Evolutionary conservation across 2,329 filamentous ascomycete genomes (phyloP).

Genomic region (Claviceps fusiformis): DNA sequence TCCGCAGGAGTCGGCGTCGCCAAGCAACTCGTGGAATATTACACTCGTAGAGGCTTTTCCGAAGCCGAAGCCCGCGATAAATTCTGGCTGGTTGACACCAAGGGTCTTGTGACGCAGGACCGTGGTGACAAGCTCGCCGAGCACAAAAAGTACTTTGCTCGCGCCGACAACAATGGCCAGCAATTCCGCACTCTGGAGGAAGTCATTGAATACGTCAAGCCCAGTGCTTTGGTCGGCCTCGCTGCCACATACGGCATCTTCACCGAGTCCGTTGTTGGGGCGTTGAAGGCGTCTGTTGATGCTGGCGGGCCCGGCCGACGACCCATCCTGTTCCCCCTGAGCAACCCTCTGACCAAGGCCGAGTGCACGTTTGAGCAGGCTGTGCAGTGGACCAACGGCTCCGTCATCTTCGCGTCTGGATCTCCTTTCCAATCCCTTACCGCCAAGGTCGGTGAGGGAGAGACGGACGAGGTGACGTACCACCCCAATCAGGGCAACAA

Average conservation of each 20-base stretch:
- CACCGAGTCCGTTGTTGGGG: slow-evolving; percentile 70
- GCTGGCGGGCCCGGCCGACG: slow-evolving; percentile 54
- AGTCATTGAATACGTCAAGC: slow-evolving; percentile 88
- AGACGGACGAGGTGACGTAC: slow-evolving; percentile 48
- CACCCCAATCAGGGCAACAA: slow-evolving; percentile 76
- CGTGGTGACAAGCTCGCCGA: slow-evolving; percentile 88
- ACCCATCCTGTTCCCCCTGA: slow-evolving; percentile 91
- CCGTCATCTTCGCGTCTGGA: slow-evolving; percentile 85
- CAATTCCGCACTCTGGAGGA: slow-evolving; percentile 73
- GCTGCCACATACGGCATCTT: slow-evolving; percentile 92
- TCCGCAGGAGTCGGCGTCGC: slow-evolving; percentile 94
- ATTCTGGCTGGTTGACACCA: slow-evolving; percentile 97
- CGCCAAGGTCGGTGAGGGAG: slow-evolving; percentile 39
- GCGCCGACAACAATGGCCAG: slow-evolving; percentile 48
- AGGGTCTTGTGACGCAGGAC: slow-evolving; percentile 86
- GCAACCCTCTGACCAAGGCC: slow-evolving; percentile 90
- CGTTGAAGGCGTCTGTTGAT: slow-evolving; percentile 51
- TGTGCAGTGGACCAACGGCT: slow-evolving; percentile 78
- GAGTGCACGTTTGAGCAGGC: slow-evolving; percentile 97
- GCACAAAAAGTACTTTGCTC: slow-evolving; percentile 66
- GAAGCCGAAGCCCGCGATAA: slow-evolving; percentile 78
- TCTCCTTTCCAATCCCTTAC: slow-evolving; percentile 73
- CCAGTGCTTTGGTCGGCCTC: slow-evolving; percentile 85
- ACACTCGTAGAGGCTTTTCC: slow-evolving; percentile 78
- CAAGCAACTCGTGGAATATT: slow-evolving; percentile 95